Conservation (phyloP, 257 asterid genomes). For the Solanum raphanifolium region DNA sequence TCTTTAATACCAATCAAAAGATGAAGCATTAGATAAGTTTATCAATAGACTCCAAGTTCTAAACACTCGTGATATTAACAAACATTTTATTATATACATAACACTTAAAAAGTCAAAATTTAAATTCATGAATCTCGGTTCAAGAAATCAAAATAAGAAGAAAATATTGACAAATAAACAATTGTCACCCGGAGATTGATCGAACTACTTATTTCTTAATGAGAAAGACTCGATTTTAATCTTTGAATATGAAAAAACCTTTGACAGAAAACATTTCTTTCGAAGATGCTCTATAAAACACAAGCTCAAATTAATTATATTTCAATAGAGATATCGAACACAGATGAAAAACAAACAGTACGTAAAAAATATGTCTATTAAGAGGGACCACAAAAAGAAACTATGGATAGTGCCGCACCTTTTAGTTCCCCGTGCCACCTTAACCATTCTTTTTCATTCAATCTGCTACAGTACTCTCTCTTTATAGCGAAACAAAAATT, state of each 20-base stretch:
- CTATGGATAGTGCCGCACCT: constrained; percentile 1
- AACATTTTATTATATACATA: not conserved
- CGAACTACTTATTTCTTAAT: not conserved
- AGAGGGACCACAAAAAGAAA: not conserved
- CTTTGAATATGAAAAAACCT: too few species aligned
- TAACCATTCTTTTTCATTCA: constrained; percentile 6
- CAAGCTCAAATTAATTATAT: too few species aligned
- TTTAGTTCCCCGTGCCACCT: not conserved
- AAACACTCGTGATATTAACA: not conserved
- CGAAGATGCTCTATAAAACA: too few species aligned
- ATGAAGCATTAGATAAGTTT: too few species aligned
- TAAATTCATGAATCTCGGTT: not conserved
- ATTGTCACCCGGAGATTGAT: not conserved
- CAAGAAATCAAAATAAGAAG: not conserved
- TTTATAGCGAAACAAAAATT: not conserved
- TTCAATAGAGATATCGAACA: not conserved
- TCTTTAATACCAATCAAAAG: not conserved
- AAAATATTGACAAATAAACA: not conserved
- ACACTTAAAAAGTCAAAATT: not conserved
- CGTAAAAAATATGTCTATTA: too few species aligned
- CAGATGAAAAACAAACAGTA: not conserved
- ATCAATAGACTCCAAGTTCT: not conserved
- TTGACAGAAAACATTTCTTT: fast-evolving
- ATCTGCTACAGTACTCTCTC: not conserved
- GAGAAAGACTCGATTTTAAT: too few species aligned